phyloP scores from a whole-genome alignment of 495 filamentous ascomycete species.

The Terfezia claveryi region DNA sequence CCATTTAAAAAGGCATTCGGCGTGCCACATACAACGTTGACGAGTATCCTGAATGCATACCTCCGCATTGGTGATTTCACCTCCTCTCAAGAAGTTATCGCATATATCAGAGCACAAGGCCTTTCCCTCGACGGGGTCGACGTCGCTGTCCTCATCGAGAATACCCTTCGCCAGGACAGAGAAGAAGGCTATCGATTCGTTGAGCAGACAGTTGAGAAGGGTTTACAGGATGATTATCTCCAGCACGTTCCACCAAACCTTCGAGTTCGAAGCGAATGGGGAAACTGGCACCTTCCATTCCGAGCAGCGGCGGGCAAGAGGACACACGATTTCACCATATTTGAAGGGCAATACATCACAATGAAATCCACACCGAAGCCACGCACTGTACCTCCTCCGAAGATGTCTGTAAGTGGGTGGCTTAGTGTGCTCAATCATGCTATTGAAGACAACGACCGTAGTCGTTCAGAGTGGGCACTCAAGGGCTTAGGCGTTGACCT shows the following conservation, averaged over 20 bases:
- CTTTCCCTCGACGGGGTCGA: conserved; percentile 2
- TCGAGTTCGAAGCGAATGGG: not conserved
- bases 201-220: not conserved
- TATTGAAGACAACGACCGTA: not conserved
- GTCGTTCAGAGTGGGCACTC: conserved; percentile 5
- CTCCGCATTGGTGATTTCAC: conserved; percentile 3
- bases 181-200: conserved; percentile 5
- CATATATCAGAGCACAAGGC: conserved; percentile 1
- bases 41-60: conserved; percentile 9
- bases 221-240: not conserved
- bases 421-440: conserved; percentile 3
- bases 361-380: not conserved
- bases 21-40: conserved; percentile 2
- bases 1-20: not conserved
- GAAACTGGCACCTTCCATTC: not conserved
- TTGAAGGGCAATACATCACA: not conserved
- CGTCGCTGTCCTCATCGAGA: conserved; percentile 4
- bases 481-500: conserved; percentile 1
- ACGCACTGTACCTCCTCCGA: not conserved
- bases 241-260: not conserved
- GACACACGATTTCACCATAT: not conserved
- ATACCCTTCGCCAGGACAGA: conserved; percentile 3
- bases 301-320: not conserved
- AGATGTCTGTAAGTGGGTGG: conserved; percentile 8
- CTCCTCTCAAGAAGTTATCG: conserved; percentile 1